Conservation (phyloP, 768 basidiomycete genomes). For the Boletellus ananiceps region DNA sequence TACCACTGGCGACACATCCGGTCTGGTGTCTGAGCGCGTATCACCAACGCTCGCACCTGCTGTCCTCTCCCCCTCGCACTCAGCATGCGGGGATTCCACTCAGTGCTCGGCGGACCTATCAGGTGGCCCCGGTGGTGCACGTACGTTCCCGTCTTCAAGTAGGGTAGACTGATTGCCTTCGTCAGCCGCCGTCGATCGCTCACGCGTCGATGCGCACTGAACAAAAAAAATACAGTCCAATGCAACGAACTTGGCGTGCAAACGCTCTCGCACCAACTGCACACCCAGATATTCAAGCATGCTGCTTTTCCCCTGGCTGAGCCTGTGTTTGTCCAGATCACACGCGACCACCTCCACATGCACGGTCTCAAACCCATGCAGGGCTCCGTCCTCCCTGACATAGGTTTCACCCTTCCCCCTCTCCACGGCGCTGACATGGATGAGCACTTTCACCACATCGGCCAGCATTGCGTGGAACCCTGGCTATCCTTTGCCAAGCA, state of each 20-base stretch:
- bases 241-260: constrained; percentile 93
- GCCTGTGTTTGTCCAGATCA: constrained; percentile 61
- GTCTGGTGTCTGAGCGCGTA: too few relatives aligned
- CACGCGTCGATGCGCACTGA: too few relatives aligned
- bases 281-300: constrained; percentile 77
- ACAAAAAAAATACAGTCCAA: constrained; percentile 39
- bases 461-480: constrained; percentile 62
- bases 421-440: constrained; percentile 78
- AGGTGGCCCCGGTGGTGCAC: too few relatives aligned
- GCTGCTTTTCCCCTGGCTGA: constrained; percentile 60
- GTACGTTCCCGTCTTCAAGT: too few relatives aligned
- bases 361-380: constrained; percentile 79
- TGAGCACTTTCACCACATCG: constrained; percentile 87
- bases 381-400: constrained; percentile 77
- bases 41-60: too few relatives aligned
- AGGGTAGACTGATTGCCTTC: too few relatives aligned
- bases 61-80: too few relatives aligned
- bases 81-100: too few relatives aligned
- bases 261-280: constrained; percentile 76
- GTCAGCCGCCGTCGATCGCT: too few relatives aligned
- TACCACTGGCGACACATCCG: too few relatives aligned
- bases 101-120: too few relatives aligned
- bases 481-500: constrained; percentile 67
- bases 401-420: constrained; percentile 74
- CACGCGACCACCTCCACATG: constrained; percentile 71